phyloP scores from a whole-genome alignment of 108 stramenopile species.

The Schizochytrium sp. region DNA sequence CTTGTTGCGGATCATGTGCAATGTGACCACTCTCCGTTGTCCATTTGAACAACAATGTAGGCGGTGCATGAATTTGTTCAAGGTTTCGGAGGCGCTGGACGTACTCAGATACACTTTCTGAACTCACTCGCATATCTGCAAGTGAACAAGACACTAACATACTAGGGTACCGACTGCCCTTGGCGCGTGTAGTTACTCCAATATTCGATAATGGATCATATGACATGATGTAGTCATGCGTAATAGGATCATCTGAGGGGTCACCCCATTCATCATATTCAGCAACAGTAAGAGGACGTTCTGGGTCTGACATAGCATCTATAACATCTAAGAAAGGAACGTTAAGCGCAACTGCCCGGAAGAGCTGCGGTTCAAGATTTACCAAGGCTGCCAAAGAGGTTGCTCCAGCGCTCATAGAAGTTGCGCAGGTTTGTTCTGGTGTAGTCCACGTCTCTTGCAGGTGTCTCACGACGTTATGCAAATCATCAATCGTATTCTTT shows the following conservation, averaged over 20 bases:
- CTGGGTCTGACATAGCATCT: conserved; percentile 24
- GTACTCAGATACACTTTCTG: not conserved
- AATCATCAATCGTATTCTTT: not conserved
- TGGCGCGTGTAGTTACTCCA: not conserved
- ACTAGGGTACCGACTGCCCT: not conserved
- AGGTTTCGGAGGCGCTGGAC: not conserved
- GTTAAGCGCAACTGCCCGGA: conserved; percentile 6
- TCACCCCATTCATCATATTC: conserved; percentile 50
- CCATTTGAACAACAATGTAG: not conserved
- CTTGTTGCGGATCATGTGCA: not conserved
- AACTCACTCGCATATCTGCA: not conserved
- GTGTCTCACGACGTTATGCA: not conserved
- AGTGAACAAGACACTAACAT: conserved; percentile 20
- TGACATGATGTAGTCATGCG: not conserved
- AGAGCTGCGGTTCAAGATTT: conserved; percentile 4
- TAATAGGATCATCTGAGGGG: not conserved
- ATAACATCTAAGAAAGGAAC: conserved; percentile 24
- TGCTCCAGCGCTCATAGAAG: conserved; percentile 1
- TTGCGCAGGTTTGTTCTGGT: not conserved
- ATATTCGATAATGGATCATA: not conserved
- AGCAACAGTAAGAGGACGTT: not conserved
- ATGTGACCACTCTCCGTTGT: conserved; percentile 1
- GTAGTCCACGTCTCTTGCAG: not conserved
- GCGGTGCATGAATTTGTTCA: too few species aligned
- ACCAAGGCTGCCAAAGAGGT: conserved; percentile 1